Evolutionary conservation across 2,329 filamentous ascomycete genomes (phyloP).

Genomic region (Microdochium paspali): DNA sequence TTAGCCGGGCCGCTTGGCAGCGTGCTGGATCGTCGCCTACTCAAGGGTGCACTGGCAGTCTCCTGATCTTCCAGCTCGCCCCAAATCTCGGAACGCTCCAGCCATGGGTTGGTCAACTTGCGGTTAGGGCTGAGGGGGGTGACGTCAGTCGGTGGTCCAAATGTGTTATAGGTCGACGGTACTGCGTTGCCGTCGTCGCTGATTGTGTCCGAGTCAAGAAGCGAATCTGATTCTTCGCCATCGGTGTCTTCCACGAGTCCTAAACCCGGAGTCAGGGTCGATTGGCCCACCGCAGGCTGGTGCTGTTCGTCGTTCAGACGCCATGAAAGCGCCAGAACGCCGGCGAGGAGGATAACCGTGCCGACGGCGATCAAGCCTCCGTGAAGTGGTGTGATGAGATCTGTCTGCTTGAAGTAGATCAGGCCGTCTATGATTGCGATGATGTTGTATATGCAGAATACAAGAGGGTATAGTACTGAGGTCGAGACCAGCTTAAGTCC

Average conservation of each 20-base stretch:
- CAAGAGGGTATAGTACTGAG: conserved; percentile 88
- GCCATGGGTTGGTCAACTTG: conserved; percentile 43
- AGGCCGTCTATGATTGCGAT: conserved; percentile 94
- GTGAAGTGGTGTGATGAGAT: conserved; percentile 65
- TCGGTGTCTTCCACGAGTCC: conserved; percentile 67
- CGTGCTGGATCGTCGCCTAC: conserved; percentile 37
- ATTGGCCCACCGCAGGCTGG: conserved; percentile 50
- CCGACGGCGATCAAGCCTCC: conserved; percentile 79
- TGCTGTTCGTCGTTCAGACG: conserved; percentile 72
- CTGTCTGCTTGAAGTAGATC: conserved; percentile 90
- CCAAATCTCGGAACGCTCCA: conserved; percentile 76
- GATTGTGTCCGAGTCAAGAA: conserved; percentile 37
- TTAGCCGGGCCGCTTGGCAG: conserved; percentile 25
- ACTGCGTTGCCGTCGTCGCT: conserved; percentile 30
- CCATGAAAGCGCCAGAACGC: conserved; percentile 90
- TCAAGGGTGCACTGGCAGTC: conserved; percentile 27
- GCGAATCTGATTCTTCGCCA: conserved; percentile 44
- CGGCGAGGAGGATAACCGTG: conserved; percentile 74
- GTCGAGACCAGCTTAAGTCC: conserved; percentile 93
- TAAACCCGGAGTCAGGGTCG: conserved; percentile 70
- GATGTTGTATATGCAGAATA: conserved; percentile 99
- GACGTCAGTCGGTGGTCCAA: conserved; percentile 27
- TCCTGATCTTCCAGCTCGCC: conserved; percentile 74
- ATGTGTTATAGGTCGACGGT: conserved; percentile 36
- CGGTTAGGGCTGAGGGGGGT: conserved; percentile 28